Evolutionary conservation across 371 early-diverging fungal species (phyloP), one percentile per base, ranked within the genome.

Genomic region (Rhizomucor miehei): DNA sequence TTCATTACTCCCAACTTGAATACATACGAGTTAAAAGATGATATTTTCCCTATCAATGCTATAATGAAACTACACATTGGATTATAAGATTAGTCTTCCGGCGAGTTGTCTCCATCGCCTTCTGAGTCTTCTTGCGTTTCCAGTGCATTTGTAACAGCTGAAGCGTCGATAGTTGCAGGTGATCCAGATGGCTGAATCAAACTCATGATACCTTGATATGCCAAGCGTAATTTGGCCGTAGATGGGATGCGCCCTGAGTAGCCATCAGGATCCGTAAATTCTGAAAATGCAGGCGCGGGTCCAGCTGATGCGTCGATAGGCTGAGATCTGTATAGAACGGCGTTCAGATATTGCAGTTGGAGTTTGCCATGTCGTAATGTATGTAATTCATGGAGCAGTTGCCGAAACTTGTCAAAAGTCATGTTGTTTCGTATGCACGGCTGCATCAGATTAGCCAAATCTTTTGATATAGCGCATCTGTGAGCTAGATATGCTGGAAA

Each of bases 401-500:
- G 39, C 14, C 46, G 45, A 17, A 65, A 50, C 14, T 52, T 21
- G n/a, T 54, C 16, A 6, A 59, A 36, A 6, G 52, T 54, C 48
- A 59, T 50, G 6, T 44, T 46, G 19, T 53, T 53, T 37, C 59
- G 60, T 40, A 59, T 37, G 10, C 19, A 44, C 17, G 54, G 46
- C 20, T 60, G 51, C 11, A 59, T 4, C 19, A 64, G 21, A 17
- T 60, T 52, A 1, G 40, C 54, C 24, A 60, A 12, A 20, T 12
- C 8, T 40, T 60, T 57, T 5, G 65, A 60, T 20, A 65, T 36
- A 6, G 53, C 65, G 25, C 57, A 23, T 51, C 49, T 52, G 35
- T 65, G 51, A 1, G 65, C 57, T 6, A 65, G 37, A 4, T 56
- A 29, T 16, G 55, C 57, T 19, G 65, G 60, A 44, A 65, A 65